phyloP scores from a whole-genome alignment of 306 rosid genomes.

The Casuarina glauca region DNA sequence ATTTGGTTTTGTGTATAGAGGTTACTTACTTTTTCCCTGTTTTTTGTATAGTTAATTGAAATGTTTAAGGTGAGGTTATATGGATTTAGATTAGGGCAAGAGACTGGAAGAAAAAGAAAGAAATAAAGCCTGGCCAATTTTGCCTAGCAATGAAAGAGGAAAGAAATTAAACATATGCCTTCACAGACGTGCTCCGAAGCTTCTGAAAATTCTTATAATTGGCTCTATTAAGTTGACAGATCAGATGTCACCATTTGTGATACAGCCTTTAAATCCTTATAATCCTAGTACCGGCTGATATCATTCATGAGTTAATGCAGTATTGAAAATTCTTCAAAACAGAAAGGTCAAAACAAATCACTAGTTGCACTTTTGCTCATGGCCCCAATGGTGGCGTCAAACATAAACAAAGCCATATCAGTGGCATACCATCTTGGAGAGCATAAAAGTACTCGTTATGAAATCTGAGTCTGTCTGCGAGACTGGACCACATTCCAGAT shows the following conservation, averaged over 20 bases:
- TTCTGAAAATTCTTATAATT: not conserved
- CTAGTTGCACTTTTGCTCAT: too few relatives aligned
- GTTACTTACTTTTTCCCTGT: not conserved
- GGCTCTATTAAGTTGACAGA: not conserved
- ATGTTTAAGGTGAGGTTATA: not conserved
- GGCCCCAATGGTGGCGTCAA: too few relatives aligned
- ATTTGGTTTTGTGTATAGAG: not conserved
- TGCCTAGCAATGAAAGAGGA: not conserved
- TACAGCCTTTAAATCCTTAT: too few relatives aligned
- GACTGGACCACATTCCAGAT: not conserved
- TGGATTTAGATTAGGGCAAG: not conserved
- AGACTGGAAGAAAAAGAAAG: not conserved
- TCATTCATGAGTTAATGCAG: too few relatives aligned
- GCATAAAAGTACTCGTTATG: too few relatives aligned
- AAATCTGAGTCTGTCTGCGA: too few relatives aligned
- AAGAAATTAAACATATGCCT: not conserved
- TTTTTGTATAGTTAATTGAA: not conserved
- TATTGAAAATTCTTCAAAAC: too few relatives aligned
- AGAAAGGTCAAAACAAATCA: too few relatives aligned
- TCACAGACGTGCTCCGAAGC: not conserved
- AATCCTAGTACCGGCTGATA: too few relatives aligned
- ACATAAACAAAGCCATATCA: too few relatives aligned
- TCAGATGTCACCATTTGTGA: too few relatives aligned
- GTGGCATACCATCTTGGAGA: too few relatives aligned
- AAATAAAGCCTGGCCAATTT: not conserved